Evolutionary conservation across 257 asterid genomes (phyloP).

Genomic region (Anisodus tanguticus): DNA sequence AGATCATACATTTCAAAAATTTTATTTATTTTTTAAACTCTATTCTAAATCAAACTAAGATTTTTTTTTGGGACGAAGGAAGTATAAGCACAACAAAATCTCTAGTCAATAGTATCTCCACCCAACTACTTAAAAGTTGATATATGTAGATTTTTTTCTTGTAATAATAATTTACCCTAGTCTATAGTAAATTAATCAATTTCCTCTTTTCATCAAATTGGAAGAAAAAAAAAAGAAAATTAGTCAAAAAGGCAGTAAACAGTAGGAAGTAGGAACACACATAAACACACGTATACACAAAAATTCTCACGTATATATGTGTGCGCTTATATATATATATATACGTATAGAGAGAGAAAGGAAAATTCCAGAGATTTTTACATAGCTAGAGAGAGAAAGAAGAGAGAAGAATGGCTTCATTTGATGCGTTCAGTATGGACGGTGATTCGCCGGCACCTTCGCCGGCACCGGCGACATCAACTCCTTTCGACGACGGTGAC

Average conservation of each 20-base stretch:
- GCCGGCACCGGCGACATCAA: constrained; percentile 49
- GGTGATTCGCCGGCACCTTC: constrained; percentile 48
- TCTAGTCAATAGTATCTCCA: neutral
- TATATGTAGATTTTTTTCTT: too few species aligned
- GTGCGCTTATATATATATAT: neutral
- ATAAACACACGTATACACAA: neutral
- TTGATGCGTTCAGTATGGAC: constrained; percentile 72
- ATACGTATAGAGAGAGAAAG: constrained; percentile 9
- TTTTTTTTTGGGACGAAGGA: too few species aligned
- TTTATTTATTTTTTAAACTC: too few species aligned
- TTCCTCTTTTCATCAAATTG: too few species aligned
- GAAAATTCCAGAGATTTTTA: constrained; percentile 4
- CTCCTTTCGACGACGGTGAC: constrained; percentile 58
- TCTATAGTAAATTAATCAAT: too few species aligned
- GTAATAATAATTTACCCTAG: too few species aligned
- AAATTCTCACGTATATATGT: neutral
- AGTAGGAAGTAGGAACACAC: neutral
- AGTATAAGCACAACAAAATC: too few species aligned
- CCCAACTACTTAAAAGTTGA: neutral
- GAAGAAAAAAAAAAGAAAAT: neutral
- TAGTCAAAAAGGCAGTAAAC: neutral
- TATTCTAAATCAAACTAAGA: too few species aligned
- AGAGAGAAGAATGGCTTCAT: constrained; percentile 61
- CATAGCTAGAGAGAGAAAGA: constrained; percentile 29
- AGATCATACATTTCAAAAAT: too few species aligned